Percentiles rank a stretch among this genome's conserved stretches.
Conservation (phyloP, 495 filamentous ascomycete genomes). For the Aspergillus olivimuriae region DNA sequence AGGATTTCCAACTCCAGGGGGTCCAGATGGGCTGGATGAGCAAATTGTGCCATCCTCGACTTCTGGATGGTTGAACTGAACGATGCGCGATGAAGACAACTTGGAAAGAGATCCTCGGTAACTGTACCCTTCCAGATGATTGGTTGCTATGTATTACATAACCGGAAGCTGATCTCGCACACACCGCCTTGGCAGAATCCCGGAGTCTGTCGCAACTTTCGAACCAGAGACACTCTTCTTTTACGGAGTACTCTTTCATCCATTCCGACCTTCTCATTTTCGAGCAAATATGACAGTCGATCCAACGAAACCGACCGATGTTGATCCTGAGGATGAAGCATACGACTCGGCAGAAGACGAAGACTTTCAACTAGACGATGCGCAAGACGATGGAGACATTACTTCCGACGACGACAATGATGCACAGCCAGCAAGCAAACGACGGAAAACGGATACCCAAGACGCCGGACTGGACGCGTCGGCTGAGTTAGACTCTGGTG, state of each 20-base stretch:
- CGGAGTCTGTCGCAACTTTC: no score
- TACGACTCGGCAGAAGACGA: constrained; percentile 71
- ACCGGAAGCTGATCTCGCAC: no score
- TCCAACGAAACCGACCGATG: constrained; percentile 13
- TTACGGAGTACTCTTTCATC: background rate
- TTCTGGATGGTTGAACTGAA: background rate
- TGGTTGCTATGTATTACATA: background rate
- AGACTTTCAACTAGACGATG: constrained; percentile 62
- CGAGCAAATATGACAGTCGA: constrained; percentile 31
- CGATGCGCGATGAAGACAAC: background rate
- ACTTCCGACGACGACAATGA: constrained; percentile 26
- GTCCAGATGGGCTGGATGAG: constrained; percentile 44
- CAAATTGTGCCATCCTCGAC: background rate
- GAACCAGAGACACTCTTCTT: background rate
- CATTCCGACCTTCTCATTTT: background rate
- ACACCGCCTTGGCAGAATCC: constrained; percentile 5
- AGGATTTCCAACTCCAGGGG: constrained; percentile 84
- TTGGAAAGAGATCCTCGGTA: background rate
- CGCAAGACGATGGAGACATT: constrained; percentile 34
- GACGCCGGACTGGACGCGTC: constrained; percentile 23
- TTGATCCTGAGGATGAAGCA: constrained; percentile 44
- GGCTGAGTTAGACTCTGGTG: constrained; percentile 56
- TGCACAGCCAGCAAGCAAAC: constrained; percentile 32
- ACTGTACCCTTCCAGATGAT: no score
- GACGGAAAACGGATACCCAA: constrained; percentile 28